phyloP scores from a whole-genome alignment of 1,284 basidiomycete genomes.

The Malassezia nana region DNA sequence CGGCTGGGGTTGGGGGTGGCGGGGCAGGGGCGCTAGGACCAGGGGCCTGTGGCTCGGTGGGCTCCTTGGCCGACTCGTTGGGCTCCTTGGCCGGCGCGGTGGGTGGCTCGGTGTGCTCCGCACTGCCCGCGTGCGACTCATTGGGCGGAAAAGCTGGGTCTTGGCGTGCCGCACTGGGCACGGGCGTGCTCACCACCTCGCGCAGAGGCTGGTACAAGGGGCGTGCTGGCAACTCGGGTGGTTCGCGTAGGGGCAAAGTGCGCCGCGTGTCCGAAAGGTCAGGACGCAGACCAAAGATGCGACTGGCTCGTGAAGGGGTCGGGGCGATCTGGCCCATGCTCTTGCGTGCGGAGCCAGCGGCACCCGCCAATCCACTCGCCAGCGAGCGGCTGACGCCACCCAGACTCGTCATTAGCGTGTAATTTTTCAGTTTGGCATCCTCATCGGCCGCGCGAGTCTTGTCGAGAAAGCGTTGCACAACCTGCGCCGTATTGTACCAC shows the following conservation, averaged over 20 bases:
- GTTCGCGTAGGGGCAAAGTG: background rate
- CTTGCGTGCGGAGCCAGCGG: slow-evolving; percentile 32
- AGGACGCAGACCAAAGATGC: slow-evolving; percentile 6
- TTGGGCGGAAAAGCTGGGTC: no score
- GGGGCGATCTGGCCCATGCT: slow-evolving; percentile 17
- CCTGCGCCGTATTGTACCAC: slow-evolving; percentile 16
- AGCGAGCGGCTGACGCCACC: slow-evolving; percentile 31
- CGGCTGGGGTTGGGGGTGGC: background rate
- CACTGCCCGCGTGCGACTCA: no score
- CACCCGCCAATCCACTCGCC: slow-evolving; percentile 31
- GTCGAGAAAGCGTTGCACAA: slow-evolving; percentile 35
- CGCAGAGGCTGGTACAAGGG: background rate
- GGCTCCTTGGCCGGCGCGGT: no score
- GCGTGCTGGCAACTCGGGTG: background rate
- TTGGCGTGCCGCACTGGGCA: no score
- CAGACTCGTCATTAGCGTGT: slow-evolving; percentile 11
- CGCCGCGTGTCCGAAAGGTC: slow-evolving; percentile 1
- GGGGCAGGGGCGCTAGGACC: no score
- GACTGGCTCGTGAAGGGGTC: slow-evolving; percentile 1
- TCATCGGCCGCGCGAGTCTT: slow-evolving; percentile 30
- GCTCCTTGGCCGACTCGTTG: no score
- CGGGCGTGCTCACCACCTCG: no score
- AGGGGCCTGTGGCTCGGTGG: no score
- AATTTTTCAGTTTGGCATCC: slow-evolving; percentile 15
- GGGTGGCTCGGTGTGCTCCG: no score